A percentile compares a stretch with the other conserved stretches of the same genome.
Evolutionary conservation across 1,139 yeast genomes (phyloP).

Genomic region (Debaryomyces singareniensis): DNA sequence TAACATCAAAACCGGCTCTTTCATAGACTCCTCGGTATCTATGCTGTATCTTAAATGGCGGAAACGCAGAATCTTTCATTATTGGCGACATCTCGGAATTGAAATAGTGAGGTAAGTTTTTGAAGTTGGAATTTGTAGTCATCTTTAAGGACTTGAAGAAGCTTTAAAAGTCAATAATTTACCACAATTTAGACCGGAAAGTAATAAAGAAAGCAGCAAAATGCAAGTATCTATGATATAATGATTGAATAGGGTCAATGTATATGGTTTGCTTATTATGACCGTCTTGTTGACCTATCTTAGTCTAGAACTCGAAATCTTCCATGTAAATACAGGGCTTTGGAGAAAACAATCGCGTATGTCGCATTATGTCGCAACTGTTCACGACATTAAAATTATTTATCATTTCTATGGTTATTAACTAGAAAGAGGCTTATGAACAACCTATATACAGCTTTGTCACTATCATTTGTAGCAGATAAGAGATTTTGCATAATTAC

Average conservation of each 20-base stretch:
- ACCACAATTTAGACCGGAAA: not conserved
- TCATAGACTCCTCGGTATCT: constrained; percentile 57
- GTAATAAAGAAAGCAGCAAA: not conserved
- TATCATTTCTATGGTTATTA: too few species aligned
- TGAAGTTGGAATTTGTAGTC: constrained; percentile 9
- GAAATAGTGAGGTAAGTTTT: constrained; percentile 22
- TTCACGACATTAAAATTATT: too few species aligned
- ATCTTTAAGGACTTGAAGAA: too few species aligned
- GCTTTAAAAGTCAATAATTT: constrained; percentile 1
- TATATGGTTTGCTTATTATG: too few species aligned
- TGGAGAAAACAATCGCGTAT: too few species aligned
- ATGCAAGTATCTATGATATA: too few species aligned
- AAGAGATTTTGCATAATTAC: constrained; percentile 18
- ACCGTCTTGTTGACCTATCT: too few species aligned
- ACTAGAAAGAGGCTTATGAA: too few species aligned
- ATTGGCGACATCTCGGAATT: constrained; percentile 24
- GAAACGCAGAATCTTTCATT: constrained; percentile 45
- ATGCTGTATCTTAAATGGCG: constrained; percentile 51
- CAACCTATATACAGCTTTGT: constrained; percentile 18
- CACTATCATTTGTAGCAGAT: constrained; percentile 17
- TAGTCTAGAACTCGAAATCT: too few species aligned
- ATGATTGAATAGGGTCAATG: too few species aligned
- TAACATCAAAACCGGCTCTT: constrained; percentile 60
- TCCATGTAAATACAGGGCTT: too few species aligned
- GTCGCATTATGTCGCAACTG: too few species aligned